These are phyloP conservation scores for Colletotrichum navitas DNA, from an alignment of 2,329 filamentous ascomycete species.

Conservation along the genomic window DNA sequence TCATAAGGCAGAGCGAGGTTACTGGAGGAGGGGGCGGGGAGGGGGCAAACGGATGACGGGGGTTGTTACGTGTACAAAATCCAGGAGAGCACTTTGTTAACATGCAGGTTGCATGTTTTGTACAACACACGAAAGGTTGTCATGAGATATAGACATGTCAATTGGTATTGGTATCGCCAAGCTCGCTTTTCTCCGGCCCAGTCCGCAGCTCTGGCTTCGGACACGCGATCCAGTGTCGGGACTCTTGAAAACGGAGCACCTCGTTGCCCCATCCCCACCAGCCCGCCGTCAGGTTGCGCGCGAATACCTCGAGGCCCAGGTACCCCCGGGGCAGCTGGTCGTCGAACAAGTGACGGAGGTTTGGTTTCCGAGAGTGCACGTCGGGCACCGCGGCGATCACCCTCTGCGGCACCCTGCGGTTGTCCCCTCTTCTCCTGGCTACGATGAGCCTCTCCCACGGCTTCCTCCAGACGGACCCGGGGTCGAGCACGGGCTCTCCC, in stretches of 20 bases:
- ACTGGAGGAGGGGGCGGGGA: not conserved
- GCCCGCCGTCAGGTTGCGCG: constrained; percentile 77
- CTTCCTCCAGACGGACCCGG: constrained; percentile 75
- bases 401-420: constrained; percentile 55
- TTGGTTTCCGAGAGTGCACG: constrained; percentile 83
- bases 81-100: constrained; percentile 14
- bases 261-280: constrained; percentile 88
- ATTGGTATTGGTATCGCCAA: constrained; percentile 32
- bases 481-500: constrained; percentile 73
- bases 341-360: constrained; percentile 71
- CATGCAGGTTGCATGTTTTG: constrained; percentile 38
- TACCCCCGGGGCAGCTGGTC: constrained; percentile 65
- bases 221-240: constrained; percentile 60
- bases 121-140: constrained; percentile 45
- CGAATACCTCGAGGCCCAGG: constrained; percentile 80
- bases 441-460: constrained; percentile 82
- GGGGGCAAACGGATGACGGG: not conserved
- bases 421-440: constrained; percentile 58
- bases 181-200: not conserved
- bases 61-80: constrained; percentile 32
- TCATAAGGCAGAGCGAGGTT: constrained; percentile 12
- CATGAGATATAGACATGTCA: constrained; percentile 37
- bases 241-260: constrained; percentile 75
- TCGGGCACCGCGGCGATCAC: constrained; percentile 80
- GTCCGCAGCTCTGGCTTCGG: not conserved